A percentile compares a stretch with the other conserved stretches of the same genome.
Conservation (phyloP, 306 rosid species). For the Dalbergia cochinchinensis region DNA sequence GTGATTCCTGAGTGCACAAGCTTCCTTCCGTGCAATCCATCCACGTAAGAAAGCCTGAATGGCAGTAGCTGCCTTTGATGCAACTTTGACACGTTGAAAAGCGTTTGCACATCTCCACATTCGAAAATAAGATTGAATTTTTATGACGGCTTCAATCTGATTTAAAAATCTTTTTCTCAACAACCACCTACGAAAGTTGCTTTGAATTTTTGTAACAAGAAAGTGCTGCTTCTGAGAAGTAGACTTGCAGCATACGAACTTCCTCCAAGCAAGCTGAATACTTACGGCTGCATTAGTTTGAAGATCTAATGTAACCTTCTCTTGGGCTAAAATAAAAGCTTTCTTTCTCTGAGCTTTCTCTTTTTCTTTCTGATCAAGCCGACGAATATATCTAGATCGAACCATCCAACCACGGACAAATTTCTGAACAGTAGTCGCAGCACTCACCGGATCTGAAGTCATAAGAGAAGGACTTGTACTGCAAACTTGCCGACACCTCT, state of each 20-base stretch:
- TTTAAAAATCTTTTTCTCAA: conserved; percentile 62
- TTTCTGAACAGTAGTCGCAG: conserved; percentile 66
- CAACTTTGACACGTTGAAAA: conserved; percentile 56
- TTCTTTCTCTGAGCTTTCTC: conserved; percentile 36
- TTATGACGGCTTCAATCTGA: conserved; percentile 64
- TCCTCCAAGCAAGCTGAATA: conserved; percentile 69
- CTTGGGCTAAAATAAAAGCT: conserved; percentile 38
- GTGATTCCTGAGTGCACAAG: conserved; percentile 53
- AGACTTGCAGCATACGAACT: conserved; percentile 44
- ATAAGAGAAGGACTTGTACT: conserved; percentile 32
- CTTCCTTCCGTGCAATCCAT: conserved; percentile 70
- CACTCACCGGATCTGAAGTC: conserved; percentile 43
- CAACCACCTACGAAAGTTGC: conserved; percentile 66
- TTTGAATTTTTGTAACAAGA: conserved; percentile 71
- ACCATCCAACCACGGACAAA: conserved; percentile 63
- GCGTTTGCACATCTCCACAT: conserved; percentile 71
- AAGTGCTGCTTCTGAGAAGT: conserved; percentile 46
- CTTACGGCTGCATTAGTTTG: conserved; percentile 54
- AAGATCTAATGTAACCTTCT: conserved; percentile 47
- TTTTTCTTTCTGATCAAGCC: conserved; percentile 46
- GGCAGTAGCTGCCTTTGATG: conserved; percentile 56
- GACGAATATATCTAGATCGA: conserved; percentile 51
- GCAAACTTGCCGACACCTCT: conserved; percentile 50
- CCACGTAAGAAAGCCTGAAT: conserved; percentile 79
- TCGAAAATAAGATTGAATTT: conserved; percentile 72